These are phyloP conservation scores for Ormosia semicastrata DNA, from an alignment of 306 rosid genomes.

Conservation along the genomic window DNA sequence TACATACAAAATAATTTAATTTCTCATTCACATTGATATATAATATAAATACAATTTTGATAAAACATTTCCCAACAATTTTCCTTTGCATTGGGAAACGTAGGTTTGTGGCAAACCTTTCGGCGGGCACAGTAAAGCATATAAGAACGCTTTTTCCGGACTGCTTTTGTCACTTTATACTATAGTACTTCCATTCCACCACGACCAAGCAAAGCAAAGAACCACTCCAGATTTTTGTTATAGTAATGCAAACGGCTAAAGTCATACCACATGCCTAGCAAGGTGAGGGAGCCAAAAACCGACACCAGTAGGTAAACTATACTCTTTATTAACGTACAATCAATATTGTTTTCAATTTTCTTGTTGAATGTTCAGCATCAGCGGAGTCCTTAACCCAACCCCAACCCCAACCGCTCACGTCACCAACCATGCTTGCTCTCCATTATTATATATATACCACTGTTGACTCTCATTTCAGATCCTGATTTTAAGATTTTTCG, in stretches of 20 bases:
- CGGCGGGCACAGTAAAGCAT: slow-evolving; percentile 24
- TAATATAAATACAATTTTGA: too few species aligned
- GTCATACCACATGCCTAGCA: background rate
- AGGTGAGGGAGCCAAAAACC: background rate
- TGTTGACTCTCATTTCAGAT: slow-evolving; percentile 34
- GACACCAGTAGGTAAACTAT: slow-evolving; percentile 24
- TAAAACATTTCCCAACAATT: too few species aligned
- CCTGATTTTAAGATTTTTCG: slow-evolving; percentile 17
- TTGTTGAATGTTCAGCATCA: background rate
- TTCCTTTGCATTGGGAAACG: background rate
- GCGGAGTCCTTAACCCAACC: background rate
- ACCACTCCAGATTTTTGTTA: background rate
- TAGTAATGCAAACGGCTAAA: too few species aligned
- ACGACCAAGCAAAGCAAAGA: slow-evolving; percentile 38
- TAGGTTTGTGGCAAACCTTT: background rate
- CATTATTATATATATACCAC: slow-evolving; percentile 27
- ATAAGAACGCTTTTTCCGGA: background rate
- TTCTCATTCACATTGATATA: too few species aligned
- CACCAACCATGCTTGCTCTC: background rate
- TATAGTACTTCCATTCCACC: background rate
- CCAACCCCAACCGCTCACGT: background rate
- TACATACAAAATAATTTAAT: too few species aligned
- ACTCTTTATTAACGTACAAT: background rate
- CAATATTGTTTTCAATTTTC: background rate
- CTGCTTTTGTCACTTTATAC: slow-evolving; percentile 11